phyloP scores from a whole-genome alignment of 2,329 filamentous ascomycete genomes.

The Diplodia scrobiculata region DNA sequence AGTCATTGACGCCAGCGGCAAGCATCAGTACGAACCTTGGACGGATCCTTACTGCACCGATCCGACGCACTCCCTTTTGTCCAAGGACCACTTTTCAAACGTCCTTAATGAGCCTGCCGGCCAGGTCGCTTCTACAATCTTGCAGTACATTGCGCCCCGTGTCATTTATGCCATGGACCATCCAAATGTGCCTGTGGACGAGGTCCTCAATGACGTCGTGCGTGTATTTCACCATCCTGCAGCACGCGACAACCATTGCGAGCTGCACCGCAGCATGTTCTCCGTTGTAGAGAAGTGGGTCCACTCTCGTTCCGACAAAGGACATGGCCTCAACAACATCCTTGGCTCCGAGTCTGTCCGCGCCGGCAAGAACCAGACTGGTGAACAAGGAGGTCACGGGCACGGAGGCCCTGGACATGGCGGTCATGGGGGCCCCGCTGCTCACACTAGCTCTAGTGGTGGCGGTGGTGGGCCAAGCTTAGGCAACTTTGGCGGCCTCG shows the following conservation, averaged over 20 bases:
- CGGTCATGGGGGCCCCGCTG: background rate
- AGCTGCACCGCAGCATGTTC: slow-evolving; percentile 89
- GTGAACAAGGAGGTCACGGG: slow-evolving; percentile 33
- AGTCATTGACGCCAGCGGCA: slow-evolving; percentile 58
- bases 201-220: slow-evolving; percentile 79
- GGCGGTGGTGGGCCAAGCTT: slow-evolving; percentile 3
- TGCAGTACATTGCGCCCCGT: slow-evolving; percentile 85
- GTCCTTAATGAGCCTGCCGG: slow-evolving; percentile 55
- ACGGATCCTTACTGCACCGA: slow-evolving; percentile 52
- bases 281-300: slow-evolving; percentile 81
- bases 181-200: slow-evolving; percentile 75
- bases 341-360: slow-evolving; percentile 82
- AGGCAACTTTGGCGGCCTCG: background rate
- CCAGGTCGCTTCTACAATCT: slow-evolving; percentile 57
- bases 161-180: slow-evolving; percentile 94
- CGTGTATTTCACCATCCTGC: slow-evolving; percentile 90
- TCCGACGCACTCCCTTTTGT: slow-evolving; percentile 56
- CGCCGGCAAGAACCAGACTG: slow-evolving; percentile 74
- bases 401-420: slow-evolving; percentile 35
- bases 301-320: slow-evolving; percentile 66
- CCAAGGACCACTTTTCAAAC: slow-evolving; percentile 57
- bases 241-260: slow-evolving; percentile 70
- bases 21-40: slow-evolving; percentile 56
- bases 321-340: slow-evolving; percentile 69
- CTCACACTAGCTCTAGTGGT: background rate